Percentiles rank a stretch among this genome's conserved stretches.
Conservation (phyloP, 108 stramenopile genomes). For the Cyclotella distinguenda region DNA sequence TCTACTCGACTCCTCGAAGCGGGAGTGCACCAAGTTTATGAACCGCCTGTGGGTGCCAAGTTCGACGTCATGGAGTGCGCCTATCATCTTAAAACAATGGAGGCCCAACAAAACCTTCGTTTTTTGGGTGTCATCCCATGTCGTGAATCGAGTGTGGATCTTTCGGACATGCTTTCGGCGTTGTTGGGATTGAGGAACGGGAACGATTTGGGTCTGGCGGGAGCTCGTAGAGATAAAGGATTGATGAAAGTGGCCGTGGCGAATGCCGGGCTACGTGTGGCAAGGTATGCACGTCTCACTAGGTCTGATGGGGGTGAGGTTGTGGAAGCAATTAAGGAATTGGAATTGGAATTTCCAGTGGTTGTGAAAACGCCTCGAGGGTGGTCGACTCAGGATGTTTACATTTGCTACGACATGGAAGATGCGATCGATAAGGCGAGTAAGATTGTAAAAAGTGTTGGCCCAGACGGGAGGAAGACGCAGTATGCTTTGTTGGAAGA, state of each 20-base stretch:
- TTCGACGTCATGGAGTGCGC: constrained; percentile 57
- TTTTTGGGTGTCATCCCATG: constrained; percentile 53
- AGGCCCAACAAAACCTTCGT: constrained; percentile 56
- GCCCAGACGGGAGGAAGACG: constrained; percentile 53
- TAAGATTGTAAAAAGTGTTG: constrained; percentile 46
- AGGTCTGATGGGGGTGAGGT: constrained; percentile 45
- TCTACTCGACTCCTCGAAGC: constrained; percentile 43
- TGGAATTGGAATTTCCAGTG: constrained; percentile 54
- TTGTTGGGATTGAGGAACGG: constrained; percentile 42
- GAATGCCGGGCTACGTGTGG: constrained; percentile 54
- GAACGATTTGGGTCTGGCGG: constrained; percentile 51
- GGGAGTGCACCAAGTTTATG: constrained; percentile 56
- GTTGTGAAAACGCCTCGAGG: constrained; percentile 61
- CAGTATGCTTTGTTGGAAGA: constrained; percentile 58
- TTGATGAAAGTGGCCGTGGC: constrained; percentile 61
- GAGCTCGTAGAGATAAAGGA: constrained; percentile 56
- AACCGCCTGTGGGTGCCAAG: constrained; percentile 47
- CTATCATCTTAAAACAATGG: constrained; percentile 52
- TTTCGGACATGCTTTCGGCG: constrained; percentile 48
- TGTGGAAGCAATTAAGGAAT: constrained; percentile 36
- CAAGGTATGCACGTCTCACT: constrained; percentile 54
- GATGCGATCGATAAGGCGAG: constrained; percentile 34
- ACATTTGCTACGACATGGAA: constrained; percentile 47
- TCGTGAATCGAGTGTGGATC: constrained; percentile 50
- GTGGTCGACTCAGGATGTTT: constrained; percentile 50